Base-by-base conservation (phyloP, 257 asterid species). In the Forsythia viridissima region DNA sequence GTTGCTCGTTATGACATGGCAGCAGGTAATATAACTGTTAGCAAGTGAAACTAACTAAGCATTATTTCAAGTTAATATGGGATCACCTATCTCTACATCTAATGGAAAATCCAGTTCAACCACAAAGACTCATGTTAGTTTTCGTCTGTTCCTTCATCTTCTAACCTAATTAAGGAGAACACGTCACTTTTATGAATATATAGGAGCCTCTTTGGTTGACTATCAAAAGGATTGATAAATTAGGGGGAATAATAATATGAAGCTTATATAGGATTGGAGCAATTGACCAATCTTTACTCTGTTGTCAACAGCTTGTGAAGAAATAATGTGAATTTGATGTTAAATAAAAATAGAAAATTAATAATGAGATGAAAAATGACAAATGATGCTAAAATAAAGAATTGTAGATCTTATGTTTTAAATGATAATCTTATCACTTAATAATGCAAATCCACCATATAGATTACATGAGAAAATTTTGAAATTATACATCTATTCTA, bases 361-460 rank as follows among this genome's bases (percentile, higher is more conserved):
- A 13, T 13, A 46, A 46, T 46, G 52, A 46, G 52, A 46, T 46
- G 52, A 16, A 11, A 46, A 46, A 12, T 10, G 18, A 10, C 12
- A 6, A 12, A 46, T 46, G 18, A 46, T 46, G 18, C 52, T 46
- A 46, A 46, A 11, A 48, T 48, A 4, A 48, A 48, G 57, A 48
- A 48, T 48, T 48, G n/a, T 18, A 48, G 15, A 48, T 48, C 57
- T 13, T 48, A 4, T 30, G 37, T 65, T 43, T 65, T 79, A 3
- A 74, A 70, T 73, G 73, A 38, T 42, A 59, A 39, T 59, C 77
- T 68, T 51, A 43, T 48, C 75, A 76, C 70, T 48, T 76, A 79
- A 80, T 21, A 85, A 73, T 76, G 77, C 84, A 73, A 63, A 80
- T 82, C 81, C 18, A 80, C 24, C 43, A 15, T 16, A 70, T 68